Evolutionary conservation across 169 alveolate genomes (phyloP), one percentile per base, ranked within the genome.

Genomic region (Plasmodium adleri): DNA sequence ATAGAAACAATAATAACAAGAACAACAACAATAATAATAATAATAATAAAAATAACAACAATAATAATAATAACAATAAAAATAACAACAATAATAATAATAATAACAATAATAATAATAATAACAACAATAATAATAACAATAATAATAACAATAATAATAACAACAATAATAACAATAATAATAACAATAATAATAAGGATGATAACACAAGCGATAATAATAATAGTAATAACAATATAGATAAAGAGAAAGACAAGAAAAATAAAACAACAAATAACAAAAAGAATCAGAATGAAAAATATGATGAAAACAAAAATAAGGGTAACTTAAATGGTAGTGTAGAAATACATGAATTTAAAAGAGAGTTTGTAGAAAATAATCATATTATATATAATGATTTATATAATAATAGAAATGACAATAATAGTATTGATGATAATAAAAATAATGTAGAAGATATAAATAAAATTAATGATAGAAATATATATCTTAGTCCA

Each of bases 131-230:
- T 13, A 62, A 64, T 17, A 64, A 39, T 13, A 64, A 75, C 17
- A 63, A 63, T 22, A 75, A 47, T 39, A 62, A 49, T 26, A 63
- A 75, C 32, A 75, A 62, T 17, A 60, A 54, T 20, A 75, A 62
- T 13, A 74, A 24, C 12, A 74, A 47, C 9, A 74, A 62, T 54
- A 75, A 63, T 28, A 63, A 62, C 24, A 75, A 72, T 24, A 72
- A 60, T 10, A 75, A 20, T 15, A 60, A 54, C 22, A 17, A 47
- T 13, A 76, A 76, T 10, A 43, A 66, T 20, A 52, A 76, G 1
- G 47, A 76, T 49, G 52, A 15, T 47, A 43, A 72, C 24, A 43
- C 24, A 12, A 72, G 56, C 17, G 56, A 72, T 52, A 72, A 72
- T 26, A 28, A 64, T 28, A 64, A 28, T 28, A 62, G 24, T 20